These are phyloP conservation scores for Galeopsis tetrahit DNA, from an alignment of 257 asterid genomes.

Conservation along the genomic window DNA sequence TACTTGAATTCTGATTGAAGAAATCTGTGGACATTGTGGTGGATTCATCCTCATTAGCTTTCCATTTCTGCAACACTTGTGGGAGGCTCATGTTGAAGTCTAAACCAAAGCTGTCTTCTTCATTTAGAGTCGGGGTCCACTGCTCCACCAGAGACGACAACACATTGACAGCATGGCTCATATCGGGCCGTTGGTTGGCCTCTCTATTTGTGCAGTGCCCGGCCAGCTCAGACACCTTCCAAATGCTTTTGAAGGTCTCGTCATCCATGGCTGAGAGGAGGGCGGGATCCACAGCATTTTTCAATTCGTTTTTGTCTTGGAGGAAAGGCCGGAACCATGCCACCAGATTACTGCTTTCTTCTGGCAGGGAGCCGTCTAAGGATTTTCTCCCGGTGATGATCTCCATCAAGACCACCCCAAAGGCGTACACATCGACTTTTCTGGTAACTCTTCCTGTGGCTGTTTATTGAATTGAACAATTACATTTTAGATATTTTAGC, in stretches of 20 bases:
- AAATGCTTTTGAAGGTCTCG: constrained; percentile 54
- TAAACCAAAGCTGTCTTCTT: constrained; percentile 41
- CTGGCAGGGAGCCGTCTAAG: constrained; percentile 68
- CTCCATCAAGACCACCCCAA: constrained; percentile 91
- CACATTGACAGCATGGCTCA: constrained; percentile 76
- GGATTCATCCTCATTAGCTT: constrained; percentile 45
- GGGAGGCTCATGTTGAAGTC: constrained; percentile 61
- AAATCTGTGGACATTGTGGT: constrained; percentile 41
- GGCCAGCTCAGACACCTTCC: constrained; percentile 70
- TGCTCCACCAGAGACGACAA: constrained; percentile 70
- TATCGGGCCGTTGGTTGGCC: constrained; percentile 71
- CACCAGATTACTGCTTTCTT: constrained; percentile 63
- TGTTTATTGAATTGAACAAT: constrained; percentile 38
- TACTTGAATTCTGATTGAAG: constrained; percentile 28
- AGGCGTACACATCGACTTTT: constrained; percentile 82
- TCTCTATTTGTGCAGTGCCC: constrained; percentile 83
- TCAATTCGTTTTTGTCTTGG: constrained; percentile 48
- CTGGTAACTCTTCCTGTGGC: constrained; percentile 91
- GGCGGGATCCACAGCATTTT: constrained; percentile 50
- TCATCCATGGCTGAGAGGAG: constrained; percentile 47
- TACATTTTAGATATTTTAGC: neutral
- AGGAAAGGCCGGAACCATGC: constrained; percentile 68
- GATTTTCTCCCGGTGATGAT: constrained; percentile 74
- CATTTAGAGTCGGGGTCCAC: constrained; percentile 62
- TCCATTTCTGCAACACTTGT: constrained; percentile 73